Percentiles rank a stretch among this genome's conserved stretches.
phyloP scores from a whole-genome alignment of 2,329 filamentous ascomycete genomes.

The Ophiocordyceps robertsii region DNA sequence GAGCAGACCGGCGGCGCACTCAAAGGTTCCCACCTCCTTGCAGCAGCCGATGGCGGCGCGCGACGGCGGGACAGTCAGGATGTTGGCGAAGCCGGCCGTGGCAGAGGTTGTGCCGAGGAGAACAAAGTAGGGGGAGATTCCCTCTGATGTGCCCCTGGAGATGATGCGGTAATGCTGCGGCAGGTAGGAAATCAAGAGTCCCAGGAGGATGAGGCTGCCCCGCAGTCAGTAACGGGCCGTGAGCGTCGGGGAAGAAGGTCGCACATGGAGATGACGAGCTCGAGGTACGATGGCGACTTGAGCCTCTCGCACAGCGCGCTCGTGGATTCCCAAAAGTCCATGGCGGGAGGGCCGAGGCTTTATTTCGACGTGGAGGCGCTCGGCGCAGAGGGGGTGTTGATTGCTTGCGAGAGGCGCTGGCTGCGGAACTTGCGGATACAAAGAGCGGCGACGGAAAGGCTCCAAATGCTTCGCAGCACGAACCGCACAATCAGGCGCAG shows the following conservation, averaged over 20 bases:
- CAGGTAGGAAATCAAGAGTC: constrained; percentile 84
- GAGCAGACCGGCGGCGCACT: constrained; percentile 74
- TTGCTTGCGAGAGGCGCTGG: too few species aligned
- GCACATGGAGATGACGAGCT: constrained; percentile 43
- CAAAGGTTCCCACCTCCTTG: constrained; percentile 62
- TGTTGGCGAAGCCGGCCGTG: constrained; percentile 83
- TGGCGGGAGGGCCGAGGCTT: neutral
- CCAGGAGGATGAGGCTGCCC: constrained; percentile 59
- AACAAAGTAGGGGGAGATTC: constrained; percentile 90
- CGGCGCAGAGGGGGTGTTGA: too few species aligned
- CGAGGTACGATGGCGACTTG: constrained; percentile 37
- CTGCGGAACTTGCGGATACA: too few species aligned
- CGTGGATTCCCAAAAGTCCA: constrained; percentile 2
- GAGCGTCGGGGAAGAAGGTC: neutral
- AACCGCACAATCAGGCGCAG: too few species aligned
- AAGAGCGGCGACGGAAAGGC: too few species aligned
- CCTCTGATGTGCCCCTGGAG: constrained; percentile 70
- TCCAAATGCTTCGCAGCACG: too few species aligned
- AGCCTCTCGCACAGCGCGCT: constrained; percentile 32
- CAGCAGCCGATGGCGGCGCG: constrained; percentile 78
- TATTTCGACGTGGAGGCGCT: too few species aligned
- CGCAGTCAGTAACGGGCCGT: neutral
- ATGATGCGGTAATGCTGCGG: constrained; percentile 93
- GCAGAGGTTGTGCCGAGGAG: constrained; percentile 85
- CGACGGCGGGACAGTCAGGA: constrained; percentile 74